Evolutionary conservation across 2,329 filamentous ascomycete genomes (phyloP).

Genomic region (Leptosphaerulina australis): DNA sequence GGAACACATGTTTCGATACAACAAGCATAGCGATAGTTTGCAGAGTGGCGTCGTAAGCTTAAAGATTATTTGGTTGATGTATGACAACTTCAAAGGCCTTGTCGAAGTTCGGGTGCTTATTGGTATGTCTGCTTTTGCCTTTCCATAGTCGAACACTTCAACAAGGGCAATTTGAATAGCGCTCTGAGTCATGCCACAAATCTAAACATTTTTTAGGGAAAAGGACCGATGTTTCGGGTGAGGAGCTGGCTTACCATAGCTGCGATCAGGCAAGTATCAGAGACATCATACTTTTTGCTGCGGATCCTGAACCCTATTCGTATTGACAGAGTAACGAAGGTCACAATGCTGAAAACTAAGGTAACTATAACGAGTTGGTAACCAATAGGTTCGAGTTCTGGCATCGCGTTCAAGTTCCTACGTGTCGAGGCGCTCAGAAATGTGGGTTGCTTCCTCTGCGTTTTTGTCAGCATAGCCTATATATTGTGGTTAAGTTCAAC

Average conservation of each 20-base stretch:
- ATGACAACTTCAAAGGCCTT: constrained; percentile 15
- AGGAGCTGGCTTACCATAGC: constrained; percentile 10
- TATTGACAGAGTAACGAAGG: constrained; percentile 4
- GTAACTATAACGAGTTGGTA: constrained; percentile 14
- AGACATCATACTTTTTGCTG: constrained; percentile 13
- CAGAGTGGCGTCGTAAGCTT: constrained; percentile 20
- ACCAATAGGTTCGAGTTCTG: constrained; percentile 16
- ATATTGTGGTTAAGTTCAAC: background rate
- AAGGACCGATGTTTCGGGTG: background rate
- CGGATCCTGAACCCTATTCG: constrained; percentile 15
- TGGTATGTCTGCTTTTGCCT: constrained; percentile 14
- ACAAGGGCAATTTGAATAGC: constrained; percentile 18
- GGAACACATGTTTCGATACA: constrained; percentile 17
- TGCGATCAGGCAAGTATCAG: constrained; percentile 14
- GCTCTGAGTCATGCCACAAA: constrained; percentile 15
- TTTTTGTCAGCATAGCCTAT: background rate
- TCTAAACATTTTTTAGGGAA: background rate
- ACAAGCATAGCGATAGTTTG: constrained; percentile 16
- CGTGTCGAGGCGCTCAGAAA: background rate
- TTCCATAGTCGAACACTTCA: constrained; percentile 15
- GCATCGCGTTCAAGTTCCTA: background rate
- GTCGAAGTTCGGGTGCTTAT: background rate
- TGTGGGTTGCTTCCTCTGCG: background rate
- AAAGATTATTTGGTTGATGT: constrained; percentile 20
- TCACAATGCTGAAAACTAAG: constrained; percentile 9